Evolutionary conservation across 257 asterid species (phyloP), one percentile per base, ranked within the genome.

Genomic region (Solanum appendiculatum): DNA sequence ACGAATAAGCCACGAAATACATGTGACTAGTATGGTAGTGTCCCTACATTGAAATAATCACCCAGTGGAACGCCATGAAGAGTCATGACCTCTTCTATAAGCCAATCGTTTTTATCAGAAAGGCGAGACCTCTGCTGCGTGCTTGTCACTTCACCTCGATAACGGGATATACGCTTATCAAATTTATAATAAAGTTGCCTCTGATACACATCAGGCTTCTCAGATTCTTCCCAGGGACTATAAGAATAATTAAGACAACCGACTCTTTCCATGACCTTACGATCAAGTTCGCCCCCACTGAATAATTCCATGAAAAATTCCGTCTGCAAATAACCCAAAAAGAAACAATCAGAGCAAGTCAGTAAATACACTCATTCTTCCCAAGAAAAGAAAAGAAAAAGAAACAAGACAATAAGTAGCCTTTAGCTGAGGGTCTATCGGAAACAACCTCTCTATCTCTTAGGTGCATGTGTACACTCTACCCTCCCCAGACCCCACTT

Each of bases 181-280:
- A 96, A 96, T 86, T 96, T 96, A 93, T 97, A 96, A 69, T 94
- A 94, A 42, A 96, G 95, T 84, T 96, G 98, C 87, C 99, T 93
- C 91, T 94, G 99, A 86, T 92, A 88, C 60, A 94, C 98, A 33
- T 97, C 98, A 5, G 92, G 92, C 88, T 95, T 95, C 85, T 95
- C 99, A 13, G 98, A 92, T 89, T 96, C 99, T 89, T 96, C 99
- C 99, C 99, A 97, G 4, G 98, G 95, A 89, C 98, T 92, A 91
- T 64, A 92, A 37, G 99, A 93, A 88, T 97, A 97, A 88, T 91
- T 90, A 40, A 96, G 91, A 91, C 99, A 96, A 60, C 99, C 99
- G 9, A 93, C 95, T 90, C 94, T 93, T 89, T 96, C 98, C 99
- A 97, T 97, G 51, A 95, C 97, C 90, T 92, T 91, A 74, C 93